phyloP scores from a whole-genome alignment of 2,329 filamentous ascomycete genomes.

The Helicocarpus griseus region DNA sequence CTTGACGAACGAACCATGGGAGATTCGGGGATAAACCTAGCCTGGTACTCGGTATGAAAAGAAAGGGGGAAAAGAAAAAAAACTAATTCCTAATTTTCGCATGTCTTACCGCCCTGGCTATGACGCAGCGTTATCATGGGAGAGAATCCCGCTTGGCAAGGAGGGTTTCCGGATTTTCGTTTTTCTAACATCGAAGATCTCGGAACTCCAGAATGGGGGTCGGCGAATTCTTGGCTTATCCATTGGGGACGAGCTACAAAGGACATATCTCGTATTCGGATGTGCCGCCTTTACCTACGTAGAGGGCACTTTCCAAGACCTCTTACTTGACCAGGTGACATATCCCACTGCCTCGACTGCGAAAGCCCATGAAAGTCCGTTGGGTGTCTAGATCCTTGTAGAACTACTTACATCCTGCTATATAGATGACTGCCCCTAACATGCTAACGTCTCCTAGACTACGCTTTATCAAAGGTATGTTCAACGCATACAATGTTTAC shows the following conservation, averaged over 20 bases:
- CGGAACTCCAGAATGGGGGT: not conserved
- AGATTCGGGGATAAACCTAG: not conserved
- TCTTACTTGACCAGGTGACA: constrained; percentile 1
- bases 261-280: not conserved
- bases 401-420: not conserved
- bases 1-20: not conserved
- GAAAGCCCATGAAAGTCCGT: not conserved
- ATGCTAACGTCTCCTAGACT: not conserved
- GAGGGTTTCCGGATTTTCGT: not conserved
- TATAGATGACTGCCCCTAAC: not conserved
- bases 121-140: not conserved
- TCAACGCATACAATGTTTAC: not conserved
- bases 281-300: not conserved
- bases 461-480: not conserved
- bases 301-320: not conserved
- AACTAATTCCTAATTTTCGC: too few relatives aligned
- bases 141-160: not conserved
- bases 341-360: not conserved
- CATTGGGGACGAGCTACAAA: not conserved
- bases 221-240: not conserved
- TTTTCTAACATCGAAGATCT: not conserved
- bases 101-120: not conserved
- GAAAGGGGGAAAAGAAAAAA: too few relatives aligned
- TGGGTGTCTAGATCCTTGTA: not conserved
- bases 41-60: too few relatives aligned